Evolutionary conservation across 192 early-diverging fungal genomes (phyloP), one percentile per base, ranked within the genome.

Genomic region (Chytriomyces confervae): DNA sequence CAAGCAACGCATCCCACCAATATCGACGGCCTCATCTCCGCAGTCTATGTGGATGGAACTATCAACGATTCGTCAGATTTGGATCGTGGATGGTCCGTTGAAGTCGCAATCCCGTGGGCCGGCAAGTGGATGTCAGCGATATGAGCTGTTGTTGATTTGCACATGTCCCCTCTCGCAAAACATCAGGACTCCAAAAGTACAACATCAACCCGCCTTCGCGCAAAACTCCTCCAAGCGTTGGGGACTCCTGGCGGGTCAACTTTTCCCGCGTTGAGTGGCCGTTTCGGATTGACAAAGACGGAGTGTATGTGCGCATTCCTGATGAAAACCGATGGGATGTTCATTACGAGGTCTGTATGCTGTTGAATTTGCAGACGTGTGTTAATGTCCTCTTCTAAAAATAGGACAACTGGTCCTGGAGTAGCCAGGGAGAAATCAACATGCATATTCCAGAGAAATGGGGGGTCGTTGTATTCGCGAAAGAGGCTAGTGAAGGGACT

Each of bases 31-130:
- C 64, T 76, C 23, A 23, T 66, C 24, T 76, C 74, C 4, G 63
- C 64, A 18, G 74, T 76, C 46, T 24, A 66, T 50, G 74, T 76
- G 20, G 23, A 23, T 4, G 74, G 74, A 76, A 76, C 74, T 6
- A 0, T 76, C 9, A 76, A 76, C 29, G 27, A 76, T 50, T 27
- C 74, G 7, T 76, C 74, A 8, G 74, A 76, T 66, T 27, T 50
- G 4, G 74, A 76, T 66, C 20, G 5, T 47, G 74, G 74, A 13
- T 76, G 74, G 74, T 66, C 47, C 8, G 74, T 76, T 7, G 62
- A 76, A 23, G 74, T 76, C 20, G 74, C 74, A 7, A 76, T 76
- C 66, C 74, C 74, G 9, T 76, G 74, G 74, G 62, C 64, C 64
- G 74, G 74, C 66, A n/a, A 49, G 27, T 16, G 20, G 3, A 50